Evolutionary conservation across 257 asterid genomes (phyloP).

Genomic region (Solanum commersonii): DNA sequence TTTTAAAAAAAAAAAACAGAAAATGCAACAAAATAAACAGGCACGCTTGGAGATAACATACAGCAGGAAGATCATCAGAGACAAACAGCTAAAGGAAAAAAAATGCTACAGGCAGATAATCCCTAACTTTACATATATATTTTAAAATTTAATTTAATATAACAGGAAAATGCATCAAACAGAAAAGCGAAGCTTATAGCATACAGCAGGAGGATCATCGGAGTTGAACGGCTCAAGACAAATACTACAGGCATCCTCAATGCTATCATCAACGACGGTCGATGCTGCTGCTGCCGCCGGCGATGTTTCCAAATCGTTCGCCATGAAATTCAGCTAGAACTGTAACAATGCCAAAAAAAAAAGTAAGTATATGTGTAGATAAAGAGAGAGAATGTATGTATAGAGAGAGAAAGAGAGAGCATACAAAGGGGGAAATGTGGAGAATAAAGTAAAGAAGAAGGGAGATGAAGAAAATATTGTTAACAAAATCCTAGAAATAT

Average conservation of each 20-base stretch:
- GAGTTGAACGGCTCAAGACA: conserved; percentile 42
- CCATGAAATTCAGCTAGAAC: conserved; percentile 1
- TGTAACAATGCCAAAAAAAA: background rate
- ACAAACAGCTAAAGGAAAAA: conserved; percentile 32
- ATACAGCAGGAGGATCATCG: conserved; percentile 36
- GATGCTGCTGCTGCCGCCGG: conserved; percentile 5
- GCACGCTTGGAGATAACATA: background rate
- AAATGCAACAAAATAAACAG: background rate
- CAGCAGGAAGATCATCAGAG: conserved; percentile 27
- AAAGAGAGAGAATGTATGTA: background rate
- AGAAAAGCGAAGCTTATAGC: background rate
- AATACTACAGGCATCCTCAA: conserved; percentile 47
- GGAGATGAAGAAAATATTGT: background rate
- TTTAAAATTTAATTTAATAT: background rate
- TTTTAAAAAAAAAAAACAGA: background rate
- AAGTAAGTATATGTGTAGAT: background rate
- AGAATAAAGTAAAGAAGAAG: background rate
- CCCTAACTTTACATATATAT: background rate
- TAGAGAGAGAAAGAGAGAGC: background rate
- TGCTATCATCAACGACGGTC: conserved; percentile 19
- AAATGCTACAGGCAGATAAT: conserved; percentile 23
- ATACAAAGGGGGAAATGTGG: conserved; percentile 4
- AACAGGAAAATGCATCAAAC: background rate
- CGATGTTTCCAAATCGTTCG: conserved; percentile 8
- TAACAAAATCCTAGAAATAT: conserved; percentile 1